Conservation (phyloP, 768 basidiomycete species). For the Tricholoma furcatifolium region DNA sequence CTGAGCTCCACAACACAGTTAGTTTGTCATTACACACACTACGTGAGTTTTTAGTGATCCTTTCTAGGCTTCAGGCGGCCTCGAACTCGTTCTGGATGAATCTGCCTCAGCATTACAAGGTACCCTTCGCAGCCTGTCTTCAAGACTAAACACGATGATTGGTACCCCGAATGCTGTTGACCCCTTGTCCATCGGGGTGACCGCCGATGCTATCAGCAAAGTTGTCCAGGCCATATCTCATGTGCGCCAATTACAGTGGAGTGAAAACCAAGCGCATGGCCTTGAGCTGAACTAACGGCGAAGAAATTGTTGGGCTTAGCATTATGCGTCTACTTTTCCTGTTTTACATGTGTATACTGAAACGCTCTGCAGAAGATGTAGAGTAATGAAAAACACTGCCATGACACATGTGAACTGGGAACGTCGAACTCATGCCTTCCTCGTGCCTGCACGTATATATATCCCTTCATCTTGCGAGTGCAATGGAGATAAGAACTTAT, state of each 20-base stretch:
- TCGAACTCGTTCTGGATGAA: slow-evolving; percentile 25
- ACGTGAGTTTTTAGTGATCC: background rate
- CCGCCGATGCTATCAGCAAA: slow-evolving; percentile 70
- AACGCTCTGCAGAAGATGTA: background rate
- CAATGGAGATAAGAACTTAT: background rate
- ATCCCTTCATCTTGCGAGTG: background rate
- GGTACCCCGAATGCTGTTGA: slow-evolving; percentile 39
- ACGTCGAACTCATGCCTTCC: background rate
- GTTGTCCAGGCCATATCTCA: slow-evolving; percentile 60
- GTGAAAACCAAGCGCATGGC: slow-evolving; percentile 32
- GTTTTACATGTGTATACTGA: background rate
- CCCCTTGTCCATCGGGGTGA: slow-evolving; percentile 46
- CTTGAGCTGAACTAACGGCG: slow-evolving; percentile 1
- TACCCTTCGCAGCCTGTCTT: slow-evolving; percentile 50
- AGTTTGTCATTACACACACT: background rate
- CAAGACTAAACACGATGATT: slow-evolving; percentile 47
- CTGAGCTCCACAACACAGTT: slow-evolving; percentile 2
- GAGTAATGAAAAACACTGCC: background rate
- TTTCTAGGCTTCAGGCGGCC: slow-evolving; percentile 1
- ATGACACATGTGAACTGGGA: background rate
- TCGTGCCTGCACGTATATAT: slow-evolving; percentile 3
- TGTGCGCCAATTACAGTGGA: slow-evolving; percentile 56
- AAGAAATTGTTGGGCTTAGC: background rate
- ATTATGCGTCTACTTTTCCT: background rate
- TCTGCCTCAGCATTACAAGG: slow-evolving; percentile 50